Conservation (phyloP, 1,284 basidiomycete genomes). For the Moesziomyces globuligerus region DNA sequence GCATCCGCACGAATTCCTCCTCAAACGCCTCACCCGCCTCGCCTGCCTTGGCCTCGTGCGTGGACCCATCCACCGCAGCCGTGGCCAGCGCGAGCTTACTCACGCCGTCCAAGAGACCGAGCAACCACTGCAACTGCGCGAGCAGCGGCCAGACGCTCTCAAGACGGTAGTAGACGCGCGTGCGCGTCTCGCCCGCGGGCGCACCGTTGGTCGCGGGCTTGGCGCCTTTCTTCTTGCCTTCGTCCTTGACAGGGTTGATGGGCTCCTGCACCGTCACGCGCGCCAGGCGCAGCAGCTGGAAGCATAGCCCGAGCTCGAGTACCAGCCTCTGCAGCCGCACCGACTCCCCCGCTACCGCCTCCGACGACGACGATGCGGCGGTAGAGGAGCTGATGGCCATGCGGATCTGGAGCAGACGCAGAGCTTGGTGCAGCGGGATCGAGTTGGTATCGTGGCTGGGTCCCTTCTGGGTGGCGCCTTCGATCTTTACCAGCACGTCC, state of each 20-base stretch:
- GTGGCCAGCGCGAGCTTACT: slow-evolving; percentile 24
- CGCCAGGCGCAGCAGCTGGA: slow-evolving; percentile 27
- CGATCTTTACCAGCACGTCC: slow-evolving; percentile 38
- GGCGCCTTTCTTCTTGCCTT: slow-evolving; percentile 29
- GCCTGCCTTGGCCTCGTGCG: neutral
- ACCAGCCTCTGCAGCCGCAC: slow-evolving; percentile 20
- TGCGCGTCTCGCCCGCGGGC: slow-evolving; percentile 6
- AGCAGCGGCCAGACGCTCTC: slow-evolving; percentile 43
- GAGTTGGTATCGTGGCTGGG: slow-evolving; percentile 36
- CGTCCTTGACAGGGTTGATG: slow-evolving; percentile 3
- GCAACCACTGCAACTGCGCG: slow-evolving; percentile 43
- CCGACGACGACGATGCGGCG: no score
- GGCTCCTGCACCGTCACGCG: slow-evolving; percentile 22
- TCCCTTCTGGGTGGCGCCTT: slow-evolving; percentile 34
- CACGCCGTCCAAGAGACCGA: slow-evolving; percentile 30
- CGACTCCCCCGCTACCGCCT: no score
- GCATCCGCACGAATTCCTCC: slow-evolving; percentile 26
- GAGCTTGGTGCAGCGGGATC: slow-evolving; percentile 29
- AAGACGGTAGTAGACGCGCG: slow-evolving; percentile 40
- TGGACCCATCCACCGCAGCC: neutral
- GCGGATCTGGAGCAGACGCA: slow-evolving; percentile 44
- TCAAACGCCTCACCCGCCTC: slow-evolving; percentile 5
- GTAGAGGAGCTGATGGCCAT: slow-evolving; percentile 10
- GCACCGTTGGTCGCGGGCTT: slow-evolving; percentile 3
- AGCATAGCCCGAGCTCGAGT: slow-evolving; percentile 31